These are phyloP conservation scores for Gastrodia elata DNA, from an alignment of 106 monocot species.

Conservation along the genomic window DNA sequence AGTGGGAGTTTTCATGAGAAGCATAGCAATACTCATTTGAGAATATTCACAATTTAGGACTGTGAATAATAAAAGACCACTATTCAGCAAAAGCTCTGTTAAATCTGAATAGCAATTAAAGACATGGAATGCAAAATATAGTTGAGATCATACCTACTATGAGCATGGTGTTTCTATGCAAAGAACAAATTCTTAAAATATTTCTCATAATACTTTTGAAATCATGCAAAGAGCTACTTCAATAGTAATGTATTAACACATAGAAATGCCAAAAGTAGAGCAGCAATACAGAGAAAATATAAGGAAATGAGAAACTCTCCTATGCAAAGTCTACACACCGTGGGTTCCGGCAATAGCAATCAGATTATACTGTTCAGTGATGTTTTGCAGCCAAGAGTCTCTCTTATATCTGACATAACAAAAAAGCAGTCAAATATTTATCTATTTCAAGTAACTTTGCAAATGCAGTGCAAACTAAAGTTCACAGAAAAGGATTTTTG, in stretches of 20 bases:
- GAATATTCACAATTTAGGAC: no score
- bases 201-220: neutral
- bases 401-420: conserved; percentile 35
- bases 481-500: conserved; percentile 1
- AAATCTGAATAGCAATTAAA: neutral
- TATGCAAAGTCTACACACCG: conserved; percentile 13
- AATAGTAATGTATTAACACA: no score
- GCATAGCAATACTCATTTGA: no score
- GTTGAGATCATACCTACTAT: neutral
- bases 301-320: conserved; percentile 1
- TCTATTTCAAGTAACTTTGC: neutral
- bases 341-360: conserved; percentile 45
- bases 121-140: neutral
- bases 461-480: neutral
- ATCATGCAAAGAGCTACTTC: neutral
- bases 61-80: neutral
- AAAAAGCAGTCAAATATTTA: neutral
- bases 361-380: conserved; percentile 25
- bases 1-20: no score
- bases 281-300: neutral
- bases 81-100: neutral
- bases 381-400: conserved; percentile 31
- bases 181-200: neutral
- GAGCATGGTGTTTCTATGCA: neutral
- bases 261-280: no score